A percentile compares a stretch with the other conserved stretches of the same genome.
phyloP scores from a whole-genome alignment of 768 basidiomycete species.

The Harrya chromipes region DNA sequence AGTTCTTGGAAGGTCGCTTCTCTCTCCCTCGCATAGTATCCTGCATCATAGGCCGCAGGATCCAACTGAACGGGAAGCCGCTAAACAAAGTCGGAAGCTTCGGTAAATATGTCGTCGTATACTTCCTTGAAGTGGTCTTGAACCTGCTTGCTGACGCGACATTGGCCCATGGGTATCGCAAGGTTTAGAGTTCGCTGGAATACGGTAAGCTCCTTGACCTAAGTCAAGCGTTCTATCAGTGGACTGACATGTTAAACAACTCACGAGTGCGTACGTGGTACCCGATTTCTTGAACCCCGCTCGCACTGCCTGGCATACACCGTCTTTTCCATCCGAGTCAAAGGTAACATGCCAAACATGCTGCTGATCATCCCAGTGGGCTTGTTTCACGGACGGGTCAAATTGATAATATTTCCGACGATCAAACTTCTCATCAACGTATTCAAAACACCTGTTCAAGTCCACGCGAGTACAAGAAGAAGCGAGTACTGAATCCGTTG shows the following conservation, averaged over 20 bases:
- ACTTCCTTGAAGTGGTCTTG: slow-evolving; percentile 8
- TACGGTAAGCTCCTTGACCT: not conserved
- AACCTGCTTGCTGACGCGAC: slow-evolving; percentile 5
- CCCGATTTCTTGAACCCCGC: slow-evolving; percentile 1
- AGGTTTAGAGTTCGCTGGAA: slow-evolving; percentile 11
- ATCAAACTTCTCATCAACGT: slow-evolving; percentile 9
- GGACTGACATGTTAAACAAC: not conserved
- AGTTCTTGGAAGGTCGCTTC: slow-evolving; percentile 5
- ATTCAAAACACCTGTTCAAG: slow-evolving; percentile 5
- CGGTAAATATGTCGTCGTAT: slow-evolving; percentile 5
- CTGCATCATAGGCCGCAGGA: slow-evolving; percentile 2
- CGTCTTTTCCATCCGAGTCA: slow-evolving; percentile 1
- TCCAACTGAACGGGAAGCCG: not conserved
- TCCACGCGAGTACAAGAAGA: too few relatives aligned
- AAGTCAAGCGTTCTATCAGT: not conserved
- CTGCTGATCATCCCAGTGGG: slow-evolving; percentile 7
- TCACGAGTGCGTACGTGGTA: slow-evolving; percentile 1
- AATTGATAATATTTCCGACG: slow-evolving; percentile 12
- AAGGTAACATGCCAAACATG: slow-evolving; percentile 7
- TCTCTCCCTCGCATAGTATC: slow-evolving; percentile 6
- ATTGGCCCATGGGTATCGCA: slow-evolving; percentile 8
- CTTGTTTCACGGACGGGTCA: slow-evolving; percentile 8
- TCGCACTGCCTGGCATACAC: slow-evolving; percentile 1
- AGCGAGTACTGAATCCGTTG: not conserved
- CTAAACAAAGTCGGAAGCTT: slow-evolving; percentile 5